Evolutionary conservation across 441 rosid genomes (phyloP), one percentile per base, ranked within the genome.

Genomic region (Arabidopsis lyrata): DNA sequence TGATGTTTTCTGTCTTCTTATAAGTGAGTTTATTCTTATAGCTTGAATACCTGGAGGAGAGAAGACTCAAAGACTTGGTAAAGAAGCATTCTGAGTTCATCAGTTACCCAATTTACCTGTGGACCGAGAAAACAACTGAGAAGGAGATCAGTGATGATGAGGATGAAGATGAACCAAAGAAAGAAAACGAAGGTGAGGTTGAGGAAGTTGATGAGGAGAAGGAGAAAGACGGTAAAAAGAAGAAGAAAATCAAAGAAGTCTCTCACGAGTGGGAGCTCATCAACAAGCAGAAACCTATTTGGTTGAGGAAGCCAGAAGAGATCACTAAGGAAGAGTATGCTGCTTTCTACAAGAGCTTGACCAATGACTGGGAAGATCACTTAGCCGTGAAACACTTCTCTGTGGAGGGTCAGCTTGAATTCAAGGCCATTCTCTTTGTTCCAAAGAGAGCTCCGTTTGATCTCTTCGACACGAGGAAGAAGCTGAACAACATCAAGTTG

Each of bases 31-130:
- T 9, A 0, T 12, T 60, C n/a, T 29, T 76, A 44, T 41, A 82
- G 82, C 71, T 72, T 66, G 90, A 86, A 9, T 84, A 78, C 67
- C 42, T 86, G 11, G 90, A 86, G 75, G 90, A 86, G 83, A 83
- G 88, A 65, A 81, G 84, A 14, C 70, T 86, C 34, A 87, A 85
- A 70, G 89, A 87, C 72, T 80, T 87, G 48, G 80, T 85, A 7
- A 85, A 85, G 85, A 87, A 85, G 75, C 89, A 84, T 58, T 86
- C 88, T 1, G 90, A 86, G 77, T 86, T 86, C 66, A 86, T 86
- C 49, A 84, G 90, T 70, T 87, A 87, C 29, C 91, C 91, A 0
- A 85, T 87, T 34, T 85, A 81, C 36, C 74, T 87, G 0, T 83
- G 86, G 87, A 77, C 72, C 1, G 87, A 87, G 81, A 87, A 87